Evolutionary conservation across 257 asterid species (phyloP).

Genomic region (Solanum medicagineum): DNA sequence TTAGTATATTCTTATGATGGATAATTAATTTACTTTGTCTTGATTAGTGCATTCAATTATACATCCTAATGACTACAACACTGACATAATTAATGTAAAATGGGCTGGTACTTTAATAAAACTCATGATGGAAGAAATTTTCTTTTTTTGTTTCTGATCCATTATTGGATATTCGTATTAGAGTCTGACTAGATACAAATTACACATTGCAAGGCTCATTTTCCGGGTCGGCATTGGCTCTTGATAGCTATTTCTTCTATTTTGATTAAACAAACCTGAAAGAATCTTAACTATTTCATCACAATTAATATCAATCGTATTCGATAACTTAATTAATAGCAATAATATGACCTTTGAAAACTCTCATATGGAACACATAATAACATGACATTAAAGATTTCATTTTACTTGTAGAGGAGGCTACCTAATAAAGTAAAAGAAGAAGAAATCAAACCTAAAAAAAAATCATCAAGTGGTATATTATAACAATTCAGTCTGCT

Average conservation of each 20-base stretch:
- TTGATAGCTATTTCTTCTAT: accelerated
- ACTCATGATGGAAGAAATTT: background rate
- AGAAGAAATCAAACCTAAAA: background rate
- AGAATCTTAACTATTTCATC: background rate
- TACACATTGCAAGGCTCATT: too few relatives aligned
- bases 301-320: background rate
- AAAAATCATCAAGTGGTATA: background rate
- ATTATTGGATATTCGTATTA: background rate
- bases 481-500: too few relatives aligned
- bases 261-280: background rate
- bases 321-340: background rate
- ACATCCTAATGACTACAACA: background rate
- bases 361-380: background rate
- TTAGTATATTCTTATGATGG: background rate
- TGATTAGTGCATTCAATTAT: background rate
- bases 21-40: background rate
- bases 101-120: background rate
- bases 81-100: background rate
- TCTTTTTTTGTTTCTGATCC: too few relatives aligned
- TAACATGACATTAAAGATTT: background rate
- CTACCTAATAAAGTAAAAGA: background rate
- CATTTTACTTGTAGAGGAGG: background rate
- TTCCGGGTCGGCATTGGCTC: background rate
- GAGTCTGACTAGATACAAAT: background rate
- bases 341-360: background rate